phyloP scores from a whole-genome alignment of 768 basidiomycete genomes.

The Podaxis pistillaris region DNA sequence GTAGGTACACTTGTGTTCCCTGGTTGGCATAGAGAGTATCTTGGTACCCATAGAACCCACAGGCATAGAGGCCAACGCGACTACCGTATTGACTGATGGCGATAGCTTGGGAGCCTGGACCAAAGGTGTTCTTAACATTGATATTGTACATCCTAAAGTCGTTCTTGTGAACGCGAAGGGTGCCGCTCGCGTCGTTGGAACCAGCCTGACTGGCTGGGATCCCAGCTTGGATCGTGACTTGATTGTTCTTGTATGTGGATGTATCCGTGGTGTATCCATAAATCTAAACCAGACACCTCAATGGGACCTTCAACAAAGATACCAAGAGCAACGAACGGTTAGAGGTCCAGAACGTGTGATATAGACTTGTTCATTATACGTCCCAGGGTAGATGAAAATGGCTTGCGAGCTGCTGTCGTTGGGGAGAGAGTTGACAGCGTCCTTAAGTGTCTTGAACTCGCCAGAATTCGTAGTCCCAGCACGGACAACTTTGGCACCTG shows the following conservation, averaged over 20 bases:
- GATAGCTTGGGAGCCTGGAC: constrained; percentile 44
- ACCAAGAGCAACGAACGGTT: constrained; percentile 27
- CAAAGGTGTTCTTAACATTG: constrained; percentile 47
- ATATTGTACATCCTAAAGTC: constrained; percentile 50
- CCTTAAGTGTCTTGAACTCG: constrained; percentile 37
- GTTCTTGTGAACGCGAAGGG: constrained; percentile 46
- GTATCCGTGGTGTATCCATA: constrained; percentile 45
- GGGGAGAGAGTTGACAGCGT: constrained; percentile 41
- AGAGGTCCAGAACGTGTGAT: constrained; percentile 45
- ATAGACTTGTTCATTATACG: constrained; percentile 42
- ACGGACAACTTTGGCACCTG: constrained; percentile 41
- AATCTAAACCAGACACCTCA: constrained; percentile 26
- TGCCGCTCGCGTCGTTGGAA: constrained; percentile 47
- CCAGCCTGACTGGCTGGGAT: constrained; percentile 34
- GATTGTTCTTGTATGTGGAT: constrained; percentile 35
- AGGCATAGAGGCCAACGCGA: constrained; percentile 43
- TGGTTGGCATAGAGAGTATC: constrained; percentile 45
- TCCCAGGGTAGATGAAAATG: constrained; percentile 50
- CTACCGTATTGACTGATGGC: constrained; percentile 50
- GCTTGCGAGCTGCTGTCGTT: constrained; percentile 35
- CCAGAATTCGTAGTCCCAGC: constrained; percentile 36
- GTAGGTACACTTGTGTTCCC: constrained; percentile 48
- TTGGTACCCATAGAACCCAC: constrained; percentile 46
- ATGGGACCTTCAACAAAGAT: neutral
- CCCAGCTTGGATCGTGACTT: constrained; percentile 37